Evolutionary conservation across 768 basidiomycete species (phyloP).

Genomic region (Pholiota conissans): DNA sequence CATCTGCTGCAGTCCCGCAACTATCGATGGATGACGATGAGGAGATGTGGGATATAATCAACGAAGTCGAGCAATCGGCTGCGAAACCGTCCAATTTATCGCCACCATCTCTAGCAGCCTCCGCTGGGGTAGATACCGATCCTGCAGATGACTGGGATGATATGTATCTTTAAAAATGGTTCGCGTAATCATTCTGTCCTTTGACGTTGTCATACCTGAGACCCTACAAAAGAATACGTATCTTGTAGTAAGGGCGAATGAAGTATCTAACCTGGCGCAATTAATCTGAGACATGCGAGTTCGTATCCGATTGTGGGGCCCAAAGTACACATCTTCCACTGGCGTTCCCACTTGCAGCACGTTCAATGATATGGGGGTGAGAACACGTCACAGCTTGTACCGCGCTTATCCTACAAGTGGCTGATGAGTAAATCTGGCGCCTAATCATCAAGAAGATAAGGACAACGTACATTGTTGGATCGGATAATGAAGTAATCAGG

Average conservation of each 20-base stretch:
- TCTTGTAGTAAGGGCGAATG: conserved; percentile 13
- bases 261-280: neutral
- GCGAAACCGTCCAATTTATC: conserved; percentile 11
- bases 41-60: conserved; percentile 73
- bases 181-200: neutral
- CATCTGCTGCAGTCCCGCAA: conserved; percentile 19
- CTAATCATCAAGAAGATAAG: neutral
- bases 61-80: conserved; percentile 47
- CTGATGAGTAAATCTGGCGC: conserved; percentile 8
- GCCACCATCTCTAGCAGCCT: conserved; percentile 4
- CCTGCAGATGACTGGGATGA: conserved; percentile 61
- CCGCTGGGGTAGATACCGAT: neutral
- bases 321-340: conserved; percentile 81
- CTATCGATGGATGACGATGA: conserved; percentile 46
- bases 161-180: conserved; percentile 49
- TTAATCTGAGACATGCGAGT: neutral
- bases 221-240: neutral
- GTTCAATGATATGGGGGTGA: conserved; percentile 73
- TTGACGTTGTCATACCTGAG: too few species aligned
- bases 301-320: conserved; percentile 39
- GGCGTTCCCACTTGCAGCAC: conserved; percentile 75
- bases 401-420: conserved; percentile 61
- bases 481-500: conserved; percentile 60
- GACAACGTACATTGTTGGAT: conserved; percentile 56
- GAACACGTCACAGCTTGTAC: conserved; percentile 91